Evolutionary conservation across 2,329 filamentous ascomycete species (phyloP), one percentile per base, ranked within the genome.

Genomic region (Didymella lethalis): DNA sequence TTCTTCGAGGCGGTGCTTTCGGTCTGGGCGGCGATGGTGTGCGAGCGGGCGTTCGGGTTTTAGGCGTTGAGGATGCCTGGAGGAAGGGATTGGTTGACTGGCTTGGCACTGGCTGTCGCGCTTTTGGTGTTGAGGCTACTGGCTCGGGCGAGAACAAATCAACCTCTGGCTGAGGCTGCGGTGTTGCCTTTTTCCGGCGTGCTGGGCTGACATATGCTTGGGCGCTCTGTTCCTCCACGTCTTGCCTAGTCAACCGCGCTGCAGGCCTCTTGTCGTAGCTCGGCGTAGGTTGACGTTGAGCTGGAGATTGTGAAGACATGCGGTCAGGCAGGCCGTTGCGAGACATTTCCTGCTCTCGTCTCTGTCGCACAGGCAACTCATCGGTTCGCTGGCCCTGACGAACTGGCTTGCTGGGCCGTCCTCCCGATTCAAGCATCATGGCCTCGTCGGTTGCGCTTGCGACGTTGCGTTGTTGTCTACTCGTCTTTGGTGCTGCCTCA

Each of bases 141-240:
- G 67, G 65, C 34, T 78, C 67, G 41, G 74, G 63, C n/a, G 76
- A 71, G 49, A 95, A 84, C 25, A 93, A 79, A 72, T 93, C 89
- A 2, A 84, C 79, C 50, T 65, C 64, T 16, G 65, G 66, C 47
- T 64, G 57, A 11, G 80, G 77, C 43, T 78, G 76, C 74, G 80
- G 84, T 10, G 84, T 82, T 2, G 86, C 77, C 75, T 89, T 92
- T 76, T 89, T 94, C 70, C 93, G 86, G 66, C 93, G 85, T 23
- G 91, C 91, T 48, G 93, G 91, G 73, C 93, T 97, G 55, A 97
- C 84, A 75, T 98, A 97, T 29, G 89, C 90, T 67, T 96, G 88
- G 14, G 91, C 85, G 48, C 86, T 88, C 74, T 97, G 89, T 62
- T 96, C 90, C 71, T 97, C 93, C 11, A 90, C 83, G 0, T 86